These are phyloP conservation scores for Botrytis porri DNA, from an alignment of 2,329 filamentous ascomycete genomes.

Conservation along the genomic window DNA sequence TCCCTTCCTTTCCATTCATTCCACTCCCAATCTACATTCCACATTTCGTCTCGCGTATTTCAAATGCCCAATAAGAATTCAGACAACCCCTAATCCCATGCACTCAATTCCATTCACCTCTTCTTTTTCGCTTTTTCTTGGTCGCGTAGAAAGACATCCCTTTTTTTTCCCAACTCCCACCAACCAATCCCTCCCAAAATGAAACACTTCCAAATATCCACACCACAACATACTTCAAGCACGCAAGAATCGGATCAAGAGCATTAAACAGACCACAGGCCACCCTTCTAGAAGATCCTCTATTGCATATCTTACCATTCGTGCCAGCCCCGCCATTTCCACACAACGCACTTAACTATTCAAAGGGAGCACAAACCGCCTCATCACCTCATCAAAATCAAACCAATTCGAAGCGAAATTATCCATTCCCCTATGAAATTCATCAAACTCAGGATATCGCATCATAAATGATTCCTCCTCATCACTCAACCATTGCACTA, in stretches of 20 bases:
- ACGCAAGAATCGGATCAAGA: neutral
- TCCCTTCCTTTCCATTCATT: neutral
- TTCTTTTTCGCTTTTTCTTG: too few species aligned
- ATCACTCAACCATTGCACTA: too few species aligned
- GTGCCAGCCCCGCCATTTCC: neutral
- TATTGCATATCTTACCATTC: neutral
- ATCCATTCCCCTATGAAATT: too few species aligned
- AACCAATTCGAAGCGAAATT: too few species aligned
- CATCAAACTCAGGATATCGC: too few species aligned
- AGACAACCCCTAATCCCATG: neutral
- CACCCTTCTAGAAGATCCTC: neutral
- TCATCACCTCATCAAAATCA: too few species aligned
- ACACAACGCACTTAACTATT: neutral
- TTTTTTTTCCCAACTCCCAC: neutral
- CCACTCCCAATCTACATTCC: neutral
- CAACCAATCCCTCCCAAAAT: neutral
- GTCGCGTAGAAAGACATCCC: too few species aligned
- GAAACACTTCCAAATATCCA: neutral
- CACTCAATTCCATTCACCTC: neutral
- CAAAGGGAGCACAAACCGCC: neutral
- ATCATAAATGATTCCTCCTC: too few species aligned
- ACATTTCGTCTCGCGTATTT: neutral
- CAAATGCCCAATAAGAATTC: neutral
- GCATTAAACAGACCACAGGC: neutral
- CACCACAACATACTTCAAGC: neutral